Percentiles rank a stretch among this genome's conserved stretches.
phyloP scores from a whole-genome alignment of 495 filamentous ascomycete genomes.

The Xylaria grammica region DNA sequence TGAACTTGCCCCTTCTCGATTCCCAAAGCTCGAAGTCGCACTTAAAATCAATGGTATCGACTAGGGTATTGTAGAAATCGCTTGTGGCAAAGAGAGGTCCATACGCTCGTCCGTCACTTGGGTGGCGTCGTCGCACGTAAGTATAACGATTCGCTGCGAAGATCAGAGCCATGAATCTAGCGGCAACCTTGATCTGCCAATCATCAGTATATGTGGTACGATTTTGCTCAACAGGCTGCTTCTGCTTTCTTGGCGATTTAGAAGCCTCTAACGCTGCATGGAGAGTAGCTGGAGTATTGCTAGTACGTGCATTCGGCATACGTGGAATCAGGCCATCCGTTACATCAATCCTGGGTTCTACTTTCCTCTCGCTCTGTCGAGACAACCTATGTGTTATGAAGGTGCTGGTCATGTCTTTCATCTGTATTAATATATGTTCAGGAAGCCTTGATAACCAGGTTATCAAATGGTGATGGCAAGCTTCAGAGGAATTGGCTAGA shows the following conservation, averaged over 20 bases:
- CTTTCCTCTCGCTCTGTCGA: constrained; percentile 73
- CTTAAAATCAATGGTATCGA: constrained; percentile 86
- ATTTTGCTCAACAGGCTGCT: constrained; percentile 59
- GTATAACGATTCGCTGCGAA: constrained; percentile 80
- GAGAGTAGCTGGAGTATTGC: constrained; percentile 67
- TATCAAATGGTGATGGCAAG: constrained; percentile 84
- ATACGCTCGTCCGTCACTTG: constrained; percentile 41
- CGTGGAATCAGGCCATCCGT: constrained; percentile 73
- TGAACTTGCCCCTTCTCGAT: constrained; percentile 71
- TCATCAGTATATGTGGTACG: constrained; percentile 77
- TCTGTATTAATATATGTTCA: constrained; percentile 67
- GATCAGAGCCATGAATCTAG: constrained; percentile 79
- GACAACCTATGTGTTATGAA: constrained; percentile 85
- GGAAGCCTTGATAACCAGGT: constrained; percentile 82
- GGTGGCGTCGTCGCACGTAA: constrained; percentile 37
- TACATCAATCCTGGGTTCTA: constrained; percentile 59
- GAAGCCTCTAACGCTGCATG: constrained; percentile 74
- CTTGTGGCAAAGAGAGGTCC: constrained; percentile 76
- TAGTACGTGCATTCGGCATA: constrained; percentile 64
- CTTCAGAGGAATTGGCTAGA: constrained; percentile 73
- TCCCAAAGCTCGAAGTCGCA: constrained; percentile 93
- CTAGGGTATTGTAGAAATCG: constrained; percentile 84
- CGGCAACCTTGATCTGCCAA: constrained; percentile 88
- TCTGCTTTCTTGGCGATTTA: constrained; percentile 35
- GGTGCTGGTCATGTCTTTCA: constrained; percentile 75